These are phyloP conservation scores for Furculomyces boomerangus DNA, from an alignment of 371 early-diverging fungal genomes.

Conservation along the genomic window DNA sequence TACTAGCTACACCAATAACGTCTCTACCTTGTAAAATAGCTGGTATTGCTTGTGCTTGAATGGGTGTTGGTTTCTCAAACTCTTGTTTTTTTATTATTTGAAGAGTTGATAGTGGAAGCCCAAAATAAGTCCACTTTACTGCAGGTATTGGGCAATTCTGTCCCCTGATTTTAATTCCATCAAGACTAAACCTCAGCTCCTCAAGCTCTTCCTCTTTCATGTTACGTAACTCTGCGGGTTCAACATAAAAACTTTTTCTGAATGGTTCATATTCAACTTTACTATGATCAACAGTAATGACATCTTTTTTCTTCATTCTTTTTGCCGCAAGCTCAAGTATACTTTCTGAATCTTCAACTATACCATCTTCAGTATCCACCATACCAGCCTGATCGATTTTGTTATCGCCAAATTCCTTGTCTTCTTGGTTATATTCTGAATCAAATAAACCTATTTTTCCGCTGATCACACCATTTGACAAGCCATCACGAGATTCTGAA, in stretches of 20 bases:
- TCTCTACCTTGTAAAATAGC: constrained; percentile 92
- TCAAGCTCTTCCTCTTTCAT: constrained; percentile 77
- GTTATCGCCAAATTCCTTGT: constrained; percentile 18
- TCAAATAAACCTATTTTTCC: constrained; percentile 15
- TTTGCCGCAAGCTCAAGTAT: constrained; percentile 44
- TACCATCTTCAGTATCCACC: constrained; percentile 5
- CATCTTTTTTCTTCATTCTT: constrained; percentile 77
- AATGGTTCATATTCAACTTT: constrained; percentile 72
- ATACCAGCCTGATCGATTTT: constrained; percentile 8
- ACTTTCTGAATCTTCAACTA: constrained; percentile 10
- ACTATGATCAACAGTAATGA: constrained; percentile 76
- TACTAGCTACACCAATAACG: constrained; percentile 98
- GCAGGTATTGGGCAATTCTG: constrained; percentile 84
- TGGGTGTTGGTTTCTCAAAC: constrained; percentile 77
- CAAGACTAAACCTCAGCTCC: constrained; percentile 59
- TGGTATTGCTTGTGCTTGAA: constrained; percentile 98
- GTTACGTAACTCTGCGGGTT: constrained; percentile 73
- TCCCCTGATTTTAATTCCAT: constrained; percentile 80
- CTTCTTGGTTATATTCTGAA: constrained; percentile 23
- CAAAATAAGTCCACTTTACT: constrained; percentile 90
- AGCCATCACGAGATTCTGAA: constrained; percentile 32
- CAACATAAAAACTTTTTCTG: constrained; percentile 91
- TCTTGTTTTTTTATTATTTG: constrained; percentile 34
- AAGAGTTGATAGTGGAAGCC: constrained; percentile 28
- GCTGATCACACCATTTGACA: constrained; percentile 49